These are phyloP conservation scores for Adenanthera pavonina DNA, from an alignment of 306 rosid species.

Conservation along the genomic window DNA sequence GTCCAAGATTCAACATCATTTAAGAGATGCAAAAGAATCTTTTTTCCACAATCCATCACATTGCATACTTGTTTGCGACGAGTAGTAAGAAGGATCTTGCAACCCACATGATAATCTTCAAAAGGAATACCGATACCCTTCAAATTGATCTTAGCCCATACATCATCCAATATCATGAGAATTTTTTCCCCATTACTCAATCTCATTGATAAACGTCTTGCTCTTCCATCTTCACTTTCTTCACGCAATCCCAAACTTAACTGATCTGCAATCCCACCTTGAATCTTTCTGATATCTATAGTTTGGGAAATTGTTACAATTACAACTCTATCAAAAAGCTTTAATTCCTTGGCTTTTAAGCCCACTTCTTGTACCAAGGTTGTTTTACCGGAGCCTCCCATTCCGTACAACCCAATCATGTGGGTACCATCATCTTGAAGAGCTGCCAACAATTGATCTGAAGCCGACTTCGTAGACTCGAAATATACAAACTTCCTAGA, in stretches of 20 bases:
- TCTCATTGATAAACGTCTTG: background rate
- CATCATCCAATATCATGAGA: background rate
- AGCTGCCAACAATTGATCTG: background rate
- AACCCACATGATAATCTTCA: background rate
- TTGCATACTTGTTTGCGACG: background rate
- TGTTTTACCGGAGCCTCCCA: slow-evolving; percentile 15
- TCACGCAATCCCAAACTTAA: background rate
- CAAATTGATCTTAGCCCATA: background rate
- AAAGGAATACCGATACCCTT: background rate
- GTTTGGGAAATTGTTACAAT: background rate
- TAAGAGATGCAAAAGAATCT: background rate
- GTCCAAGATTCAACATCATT: background rate
- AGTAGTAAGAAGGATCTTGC: slow-evolving; percentile 11
- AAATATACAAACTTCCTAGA: background rate
- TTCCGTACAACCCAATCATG: slow-evolving; percentile 2
- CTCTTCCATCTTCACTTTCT: background rate
- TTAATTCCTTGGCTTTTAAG: background rate
- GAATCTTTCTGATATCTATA: background rate
- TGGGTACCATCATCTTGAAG: background rate
- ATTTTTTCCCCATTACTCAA: background rate
- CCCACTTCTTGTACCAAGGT: background rate
- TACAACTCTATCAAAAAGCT: background rate
- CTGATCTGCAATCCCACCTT: background rate
- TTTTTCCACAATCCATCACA: background rate
- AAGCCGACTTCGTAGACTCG: background rate